Conservation (phyloP, 371 early-diverging fungal genomes). For the Fennellomyces sp. region DNA sequence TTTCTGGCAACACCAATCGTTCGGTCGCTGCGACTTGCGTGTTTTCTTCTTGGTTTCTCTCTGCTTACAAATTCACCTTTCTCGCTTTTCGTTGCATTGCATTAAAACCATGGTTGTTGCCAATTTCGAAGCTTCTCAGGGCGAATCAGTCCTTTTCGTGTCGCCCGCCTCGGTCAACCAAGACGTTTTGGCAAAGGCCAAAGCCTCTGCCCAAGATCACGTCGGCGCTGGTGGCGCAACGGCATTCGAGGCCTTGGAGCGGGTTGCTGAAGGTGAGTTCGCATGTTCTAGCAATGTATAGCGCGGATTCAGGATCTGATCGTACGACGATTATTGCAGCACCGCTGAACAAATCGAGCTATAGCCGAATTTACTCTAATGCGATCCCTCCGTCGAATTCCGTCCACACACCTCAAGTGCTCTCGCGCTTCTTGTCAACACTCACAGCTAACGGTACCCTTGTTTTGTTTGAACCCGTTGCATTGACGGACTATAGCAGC, state of each 20-base stretch:
- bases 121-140: slow-evolving; percentile 12
- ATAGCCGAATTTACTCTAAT: slow-evolving; percentile 41
- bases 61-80: neutral
- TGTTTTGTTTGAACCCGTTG: slow-evolving; percentile 37
- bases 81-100: neutral
- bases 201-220: slow-evolving; percentile 27
- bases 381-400: slow-evolving; percentile 36
- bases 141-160: slow-evolving; percentile 39
- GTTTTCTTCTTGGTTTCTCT: neutral
- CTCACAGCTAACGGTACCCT: slow-evolving; percentile 38
- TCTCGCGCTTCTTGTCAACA: slow-evolving; percentile 43
- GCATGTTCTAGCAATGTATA: too few relatives aligned
- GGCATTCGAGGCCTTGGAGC: slow-evolving; percentile 48
- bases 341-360: slow-evolving; percentile 36
- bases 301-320: too few relatives aligned
- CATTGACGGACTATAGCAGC: slow-evolving; percentile 27
- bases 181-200: slow-evolving; percentile 23
- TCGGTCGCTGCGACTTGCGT: too few relatives aligned
- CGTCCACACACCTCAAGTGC: slow-evolving; percentile 35
- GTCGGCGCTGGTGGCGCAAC: slow-evolving; percentile 48
- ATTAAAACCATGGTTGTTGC: neutral
- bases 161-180: slow-evolving; percentile 42
- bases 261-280: slow-evolving; percentile 48
- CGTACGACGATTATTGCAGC: slow-evolving; percentile 33
- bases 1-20: too few relatives aligned